Evolutionary conservation across 495 filamentous ascomycete genomes (phyloP).

Genomic region (Penicillium silybi): DNA sequence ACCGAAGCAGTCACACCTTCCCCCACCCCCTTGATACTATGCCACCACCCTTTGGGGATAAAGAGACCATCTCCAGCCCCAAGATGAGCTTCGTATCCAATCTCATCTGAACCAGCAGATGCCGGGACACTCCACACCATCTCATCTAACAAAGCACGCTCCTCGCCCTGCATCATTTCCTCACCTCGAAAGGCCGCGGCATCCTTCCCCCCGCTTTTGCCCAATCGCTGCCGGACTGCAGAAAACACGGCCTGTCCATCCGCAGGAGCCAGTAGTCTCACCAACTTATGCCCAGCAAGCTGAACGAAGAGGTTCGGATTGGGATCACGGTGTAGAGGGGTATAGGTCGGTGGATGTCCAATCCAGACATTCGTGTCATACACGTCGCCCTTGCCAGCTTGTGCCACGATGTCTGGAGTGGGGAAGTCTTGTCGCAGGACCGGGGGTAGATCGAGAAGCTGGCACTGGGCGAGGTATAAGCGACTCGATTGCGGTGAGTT

Average conservation of each 20-base stretch:
- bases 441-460: slow-evolving; percentile 61
- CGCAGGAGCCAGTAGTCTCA: slow-evolving; percentile 64
- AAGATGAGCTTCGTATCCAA: slow-evolving; percentile 57
- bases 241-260: slow-evolving; percentile 59
- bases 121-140: slow-evolving; percentile 61
- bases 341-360: slow-evolving; percentile 78
- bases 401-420: slow-evolving; percentile 56
- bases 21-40: slow-evolving; percentile 77
- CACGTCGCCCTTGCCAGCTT: slow-evolving; percentile 66
- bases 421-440: slow-evolving; percentile 62
- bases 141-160: slow-evolving; percentile 60
- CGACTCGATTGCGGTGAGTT: slow-evolving; percentile 28
- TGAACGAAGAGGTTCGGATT: slow-evolving; percentile 94
- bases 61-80: slow-evolving; percentile 70
- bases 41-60: slow-evolving; percentile 95
- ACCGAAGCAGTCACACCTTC: slow-evolving; percentile 63
- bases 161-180: slow-evolving; percentile 88
- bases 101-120: slow-evolving; percentile 14
- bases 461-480: slow-evolving; percentile 83
- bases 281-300: slow-evolving; percentile 65
- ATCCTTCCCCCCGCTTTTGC: slow-evolving; percentile 30
- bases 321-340: slow-evolving; percentile 85
- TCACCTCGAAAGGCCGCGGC: slow-evolving; percentile 63
- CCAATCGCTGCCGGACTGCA: slow-evolving; percentile 46
- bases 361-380: slow-evolving; percentile 89